phyloP scores from a whole-genome alignment of 176 grass and related monocot species.

The Otatea glauca region DNA sequence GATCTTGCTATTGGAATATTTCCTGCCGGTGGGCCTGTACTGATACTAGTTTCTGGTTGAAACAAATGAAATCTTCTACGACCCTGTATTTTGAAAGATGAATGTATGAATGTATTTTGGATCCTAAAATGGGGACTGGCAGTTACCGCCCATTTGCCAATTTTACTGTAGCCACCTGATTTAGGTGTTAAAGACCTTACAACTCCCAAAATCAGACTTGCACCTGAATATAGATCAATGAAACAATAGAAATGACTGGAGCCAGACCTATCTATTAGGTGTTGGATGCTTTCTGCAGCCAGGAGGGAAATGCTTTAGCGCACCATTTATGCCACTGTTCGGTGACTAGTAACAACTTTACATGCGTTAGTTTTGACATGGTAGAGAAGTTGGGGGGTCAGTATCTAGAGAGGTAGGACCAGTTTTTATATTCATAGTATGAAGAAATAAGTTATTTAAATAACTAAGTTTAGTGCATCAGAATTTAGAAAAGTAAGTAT shows the following conservation, averaged over 20 bases:
- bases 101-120: not conserved
- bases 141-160: not conserved
- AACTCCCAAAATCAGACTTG: not conserved
- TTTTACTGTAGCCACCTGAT: not conserved
- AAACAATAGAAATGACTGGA: not conserved
- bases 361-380: not conserved
- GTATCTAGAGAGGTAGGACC: not conserved
- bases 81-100: not conserved
- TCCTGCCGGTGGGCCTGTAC: not conserved
- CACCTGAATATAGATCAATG: not conserved
- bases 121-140: not conserved
- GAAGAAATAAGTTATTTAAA: not conserved
- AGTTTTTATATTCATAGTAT: not conserved
- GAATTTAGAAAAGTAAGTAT: not conserved
- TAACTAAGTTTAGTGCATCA: not conserved
- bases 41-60: not conserved
- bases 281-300: not conserved
- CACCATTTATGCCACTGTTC: not conserved
- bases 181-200: not conserved
- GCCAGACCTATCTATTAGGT: not conserved
- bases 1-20: not conserved
- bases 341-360: not conserved
- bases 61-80: not conserved
- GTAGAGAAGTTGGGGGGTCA: not conserved
- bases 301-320: not conserved